These are phyloP conservation scores for Rhodotorula paludigena DNA, from an alignment of 768 basidiomycete species.

Conservation along the genomic window DNA sequence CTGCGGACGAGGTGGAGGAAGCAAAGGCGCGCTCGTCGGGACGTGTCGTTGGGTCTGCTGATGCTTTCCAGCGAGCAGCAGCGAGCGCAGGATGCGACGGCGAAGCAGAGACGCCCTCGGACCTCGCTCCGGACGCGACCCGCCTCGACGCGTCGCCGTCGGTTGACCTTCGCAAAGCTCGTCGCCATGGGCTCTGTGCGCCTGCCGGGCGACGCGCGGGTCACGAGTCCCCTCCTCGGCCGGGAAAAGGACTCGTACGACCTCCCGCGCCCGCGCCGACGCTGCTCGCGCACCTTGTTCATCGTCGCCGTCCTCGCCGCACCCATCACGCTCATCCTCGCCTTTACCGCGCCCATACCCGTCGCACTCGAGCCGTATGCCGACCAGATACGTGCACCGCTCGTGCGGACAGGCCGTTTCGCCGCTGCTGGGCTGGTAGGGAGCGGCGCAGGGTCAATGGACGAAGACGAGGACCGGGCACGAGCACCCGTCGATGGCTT, in stretches of 20 bases:
- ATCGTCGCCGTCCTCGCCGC: not conserved
- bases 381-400: not conserved
- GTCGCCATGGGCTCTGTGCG: not conserved
- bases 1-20: too few relatives aligned
- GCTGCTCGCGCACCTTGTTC: not conserved
- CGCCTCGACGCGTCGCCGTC: too few relatives aligned
- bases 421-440: too few relatives aligned
- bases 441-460: too few relatives aligned
- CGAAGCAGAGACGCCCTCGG: too few relatives aligned
- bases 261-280: not conserved
- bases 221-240: not conserved
- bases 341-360: not conserved
- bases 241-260: not conserved
- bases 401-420: not conserved
- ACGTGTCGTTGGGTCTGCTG: too few relatives aligned
- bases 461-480: too few relatives aligned
- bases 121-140: too few relatives aligned
- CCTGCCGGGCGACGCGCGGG: not conserved
- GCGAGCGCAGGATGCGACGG: too few relatives aligned
- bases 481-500: too few relatives aligned
- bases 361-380: not conserved
- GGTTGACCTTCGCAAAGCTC: not conserved
- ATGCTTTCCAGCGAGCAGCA: too few relatives aligned
- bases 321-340: not conserved
- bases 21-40: too few relatives aligned